Conservation (phyloP, 73 alveolate species). For the Tetrahymena elliotti region DNA sequence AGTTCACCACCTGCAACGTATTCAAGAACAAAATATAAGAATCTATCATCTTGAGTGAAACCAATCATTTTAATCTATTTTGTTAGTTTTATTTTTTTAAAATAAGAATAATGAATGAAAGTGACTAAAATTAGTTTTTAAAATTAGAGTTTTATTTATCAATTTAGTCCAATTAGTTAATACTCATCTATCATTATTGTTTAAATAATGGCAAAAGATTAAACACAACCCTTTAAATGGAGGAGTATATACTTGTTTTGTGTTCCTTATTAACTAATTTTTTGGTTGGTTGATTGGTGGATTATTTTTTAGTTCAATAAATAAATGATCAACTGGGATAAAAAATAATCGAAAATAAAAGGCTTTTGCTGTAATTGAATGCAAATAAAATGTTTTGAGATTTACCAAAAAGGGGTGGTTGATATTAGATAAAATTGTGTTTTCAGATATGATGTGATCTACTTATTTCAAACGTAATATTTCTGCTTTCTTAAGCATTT, state of each 20-base stretch:
- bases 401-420: conserved; percentile 93
- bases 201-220: no score
- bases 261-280: no score
- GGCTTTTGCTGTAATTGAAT: background rate
- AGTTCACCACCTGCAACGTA: conserved; percentile 96
- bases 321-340: background rate
- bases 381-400: background rate
- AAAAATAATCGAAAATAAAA: background rate
- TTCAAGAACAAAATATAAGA: conserved; percentile 85
- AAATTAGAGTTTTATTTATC: no score
- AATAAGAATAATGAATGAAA: background rate
- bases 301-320: background rate
- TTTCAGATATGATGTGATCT: conserved; percentile 94
- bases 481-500: conserved; percentile 90
- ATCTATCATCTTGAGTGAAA: conserved; percentile 75
- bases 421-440: conserved; percentile 80
- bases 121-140: background rate
- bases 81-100: background rate
- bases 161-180: no score
- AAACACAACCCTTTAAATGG: no score
- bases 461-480: conserved; percentile 85
- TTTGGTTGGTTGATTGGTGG: no score
- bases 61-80: conserved; percentile 55
- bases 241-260: no score
- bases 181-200: no score